Base-by-base conservation (phyloP, 495 filamentous ascomycete genomes). In the Aspergillus sclerotioniger region DNA sequence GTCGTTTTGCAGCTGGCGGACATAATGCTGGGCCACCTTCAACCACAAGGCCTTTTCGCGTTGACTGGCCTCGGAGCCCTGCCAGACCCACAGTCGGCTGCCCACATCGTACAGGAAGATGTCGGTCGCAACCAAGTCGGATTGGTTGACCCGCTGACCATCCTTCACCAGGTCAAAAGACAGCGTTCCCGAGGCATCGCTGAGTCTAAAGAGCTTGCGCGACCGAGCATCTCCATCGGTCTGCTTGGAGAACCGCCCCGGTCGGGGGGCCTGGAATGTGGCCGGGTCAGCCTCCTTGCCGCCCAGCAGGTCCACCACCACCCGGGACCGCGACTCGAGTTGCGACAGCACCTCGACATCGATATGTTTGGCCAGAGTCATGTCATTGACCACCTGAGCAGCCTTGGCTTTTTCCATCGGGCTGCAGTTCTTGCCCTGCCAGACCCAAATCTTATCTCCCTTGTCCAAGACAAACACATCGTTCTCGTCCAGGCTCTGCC, bases 331-430 rank as follows among this genome's bases (percentile, higher is more conserved):
- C 6, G 81, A 72, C 53, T 87, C 84, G 0, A 72, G 68, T 60
- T 86, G 82, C 13, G 82, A 77, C 7, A 87, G 63, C 16, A 87
- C 82, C 62, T 87, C 84, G 13, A 85, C 82, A 54, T 85, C 79
- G 35, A 82, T 63, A 59, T 85, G 84, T 59, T 84, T 85, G 8
- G 82, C 83, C 6, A 80, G 65, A 0, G 79, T 85, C 77, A 86
- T 72, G 51, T 87, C 82, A 61, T 83, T 75, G 6, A 87, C 82
- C 15, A 85, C 82, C 58, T 85, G 83, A 0, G 84, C 83, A 0
- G 83, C 82, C 71, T 84, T 84, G 8, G 75, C 79, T 68, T 85
- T 87, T 56, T 87, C 84, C 82, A 86, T 86, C 0, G 83, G 84
- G 45, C 79, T 82, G 60, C 82, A 85, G 32, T 73, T 79, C 64